phyloP scores from a whole-genome alignment of 148 eudicot species.

The Camellia sinensis region DNA sequence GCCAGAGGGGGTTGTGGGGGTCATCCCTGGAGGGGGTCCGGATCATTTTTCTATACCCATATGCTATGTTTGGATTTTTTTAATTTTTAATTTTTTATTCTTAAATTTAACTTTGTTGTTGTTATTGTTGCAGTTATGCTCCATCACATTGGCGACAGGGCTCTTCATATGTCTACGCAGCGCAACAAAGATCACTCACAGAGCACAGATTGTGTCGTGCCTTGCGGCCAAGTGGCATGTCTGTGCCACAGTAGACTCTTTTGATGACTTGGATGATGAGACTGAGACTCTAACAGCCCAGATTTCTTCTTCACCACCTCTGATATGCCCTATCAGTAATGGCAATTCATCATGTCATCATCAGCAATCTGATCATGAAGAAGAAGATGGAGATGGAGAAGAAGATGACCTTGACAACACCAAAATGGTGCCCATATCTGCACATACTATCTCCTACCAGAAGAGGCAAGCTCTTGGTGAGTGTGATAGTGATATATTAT shows the following conservation, averaged over 20 bases:
- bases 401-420: constrained; percentile 58
- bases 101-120: background rate
- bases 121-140: constrained; percentile 50
- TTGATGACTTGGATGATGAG: constrained; percentile 41
- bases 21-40: too few species aligned
- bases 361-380: constrained; percentile 53
- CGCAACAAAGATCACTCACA: constrained; percentile 83
- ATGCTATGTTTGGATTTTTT: too few species aligned
- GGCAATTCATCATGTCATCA: constrained; percentile 5
- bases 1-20: too few species aligned
- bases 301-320: constrained; percentile 19
- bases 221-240: constrained; percentile 86
- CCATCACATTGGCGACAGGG: constrained; percentile 69
- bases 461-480: constrained; percentile 85
- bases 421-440: constrained; percentile 58
- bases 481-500: background rate
- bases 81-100: too few species aligned
- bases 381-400: constrained; percentile 60
- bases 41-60: too few species aligned
- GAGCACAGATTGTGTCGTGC: constrained; percentile 68
- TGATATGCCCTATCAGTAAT: constrained; percentile 8
- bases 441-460: constrained; percentile 69
- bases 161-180: constrained; percentile 79
- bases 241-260: constrained; percentile 60
- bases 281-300: constrained; percentile 39